Evolutionary conservation across 2,329 filamentous ascomycete genomes (phyloP).

Genomic region (Beauveria australis): DNA sequence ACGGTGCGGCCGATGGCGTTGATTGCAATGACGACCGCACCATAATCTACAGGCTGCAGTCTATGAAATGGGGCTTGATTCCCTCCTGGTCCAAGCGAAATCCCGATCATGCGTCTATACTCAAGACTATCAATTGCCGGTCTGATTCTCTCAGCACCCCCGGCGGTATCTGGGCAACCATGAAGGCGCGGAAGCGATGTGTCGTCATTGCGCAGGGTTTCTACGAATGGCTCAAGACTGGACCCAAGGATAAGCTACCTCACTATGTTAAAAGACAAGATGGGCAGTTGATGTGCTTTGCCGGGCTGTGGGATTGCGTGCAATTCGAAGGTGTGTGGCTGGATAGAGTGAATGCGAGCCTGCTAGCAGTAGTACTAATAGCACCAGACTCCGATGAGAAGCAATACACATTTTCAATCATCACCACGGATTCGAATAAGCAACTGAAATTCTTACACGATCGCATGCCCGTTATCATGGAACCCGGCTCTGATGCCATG

Average conservation of each 20-base stretch:
- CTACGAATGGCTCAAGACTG: conserved; percentile 89
- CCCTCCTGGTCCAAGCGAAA: conserved; percentile 88
- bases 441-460: conserved; percentile 84
- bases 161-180: conserved; percentile 80
- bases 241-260: conserved; percentile 68
- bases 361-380: conserved; percentile 3
- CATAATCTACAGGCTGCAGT: conserved; percentile 70
- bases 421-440: conserved; percentile 80
- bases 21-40: not conserved
- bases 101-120: conserved; percentile 65
- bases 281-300: conserved; percentile 77
- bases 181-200: conserved; percentile 86
- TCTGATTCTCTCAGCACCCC: conserved; percentile 73
- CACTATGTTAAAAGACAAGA: conserved; percentile 79
- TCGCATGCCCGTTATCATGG: conserved; percentile 89
- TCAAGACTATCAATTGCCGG: conserved; percentile 92
- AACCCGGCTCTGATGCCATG: conserved; percentile 64
- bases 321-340: conserved; percentile 58
- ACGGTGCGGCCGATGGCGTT: conserved; percentile 13
- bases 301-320: conserved; percentile 86
- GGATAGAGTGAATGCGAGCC: not conserved
- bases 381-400: conserved; percentile 51
- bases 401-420: conserved; percentile 83
- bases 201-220: conserved; percentile 86
- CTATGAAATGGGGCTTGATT: conserved; percentile 93